Evolutionary conservation across 73 alveolate genomes (phyloP), one percentile per base, ranked within the genome.

Genomic region (Uronychia setigera): DNA sequence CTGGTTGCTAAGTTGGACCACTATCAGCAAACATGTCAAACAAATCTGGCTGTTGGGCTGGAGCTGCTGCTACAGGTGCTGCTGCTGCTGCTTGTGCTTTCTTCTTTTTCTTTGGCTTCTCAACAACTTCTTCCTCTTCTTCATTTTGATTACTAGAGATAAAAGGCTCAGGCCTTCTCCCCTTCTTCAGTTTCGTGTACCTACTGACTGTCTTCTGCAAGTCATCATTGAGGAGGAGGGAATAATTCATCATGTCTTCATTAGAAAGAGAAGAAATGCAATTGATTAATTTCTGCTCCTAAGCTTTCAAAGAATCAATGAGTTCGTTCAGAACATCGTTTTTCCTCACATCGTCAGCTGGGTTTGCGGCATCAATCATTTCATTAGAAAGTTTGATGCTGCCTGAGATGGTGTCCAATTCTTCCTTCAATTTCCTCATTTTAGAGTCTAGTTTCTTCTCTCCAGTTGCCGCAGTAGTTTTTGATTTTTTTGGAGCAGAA

Each of bases 181-280:
- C 98, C 82, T 86, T 90, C 89, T 96, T 94, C 5, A 94, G 60
- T 32, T 88, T 91, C 35, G 88, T 86, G 88, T 93, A 96, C 80
- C 97, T 92, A 35, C 77, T 83, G 74, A 96, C 77, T 29, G 97
- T 95, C 32, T 59, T 77, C 30, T 94, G 93, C 28, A 96, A 81
- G 80, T 96, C 99, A 81, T 96, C 99, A 82, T 89, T 91, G 26
- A 93, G 91, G 46, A 60, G 83, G 46, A 96, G 75, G 19, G 97
- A 94, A 67, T 88, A 85, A 77, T 92, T 94, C 96, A 94, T 92
- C 87, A 94, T 92, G 78, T 94, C 96, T 76, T 92, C 98, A 80
- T 94, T 88, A 79, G 92, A 89, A 58, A 96, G 78, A n/a, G 88
- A 86, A 0, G 83, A 32, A 29, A 92, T 57, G 1, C 84, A 76